phyloP scores from a whole-genome alignment of 306 rosid species.

The Abrus pulchellus region DNA sequence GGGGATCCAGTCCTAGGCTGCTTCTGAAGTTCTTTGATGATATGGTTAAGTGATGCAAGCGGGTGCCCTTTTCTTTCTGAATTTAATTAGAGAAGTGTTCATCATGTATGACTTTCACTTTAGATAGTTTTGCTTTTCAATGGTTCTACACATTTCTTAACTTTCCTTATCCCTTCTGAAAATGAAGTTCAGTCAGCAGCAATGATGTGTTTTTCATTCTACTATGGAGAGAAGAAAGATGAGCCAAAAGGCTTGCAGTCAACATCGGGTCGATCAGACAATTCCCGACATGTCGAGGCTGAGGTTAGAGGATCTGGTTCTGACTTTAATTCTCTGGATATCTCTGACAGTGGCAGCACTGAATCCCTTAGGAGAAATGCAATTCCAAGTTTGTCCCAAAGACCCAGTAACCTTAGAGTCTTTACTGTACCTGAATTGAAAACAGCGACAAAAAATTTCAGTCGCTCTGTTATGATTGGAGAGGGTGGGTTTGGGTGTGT shows the following conservation, averaged over 20 bases:
- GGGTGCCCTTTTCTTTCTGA: conserved; percentile 17
- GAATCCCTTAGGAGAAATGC: conserved; percentile 73
- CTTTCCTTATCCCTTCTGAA: conserved; percentile 40
- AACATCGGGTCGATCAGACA: conserved; percentile 53
- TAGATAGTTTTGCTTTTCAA: conserved; percentile 41
- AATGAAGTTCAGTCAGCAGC: conserved; percentile 49
- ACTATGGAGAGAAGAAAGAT: conserved; percentile 67
- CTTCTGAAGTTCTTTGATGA: conserved; percentile 37
- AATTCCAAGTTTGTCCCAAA: conserved; percentile 75
- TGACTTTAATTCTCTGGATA: conserved; percentile 71
- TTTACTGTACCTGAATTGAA: conserved; percentile 84
- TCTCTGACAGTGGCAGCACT: conserved; percentile 71
- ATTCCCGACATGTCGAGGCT: conserved; percentile 57
- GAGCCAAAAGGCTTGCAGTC: conserved; percentile 61
- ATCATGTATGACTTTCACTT: conserved; percentile 30
- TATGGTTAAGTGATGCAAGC: conserved; percentile 40
- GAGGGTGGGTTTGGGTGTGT: conserved; percentile 99
- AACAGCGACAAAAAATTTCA: conserved; percentile 83
- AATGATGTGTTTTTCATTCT: conserved; percentile 83
- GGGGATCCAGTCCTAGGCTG: neutral
- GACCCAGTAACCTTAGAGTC: conserved; percentile 81
- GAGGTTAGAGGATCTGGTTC: conserved; percentile 74
- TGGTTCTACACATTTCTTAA: conserved; percentile 23
- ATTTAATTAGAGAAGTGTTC: conserved; percentile 34
- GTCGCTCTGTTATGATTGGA: conserved; percentile 88